phyloP scores from a whole-genome alignment of 345 rosid species.

The Geranium brycei region DNA sequence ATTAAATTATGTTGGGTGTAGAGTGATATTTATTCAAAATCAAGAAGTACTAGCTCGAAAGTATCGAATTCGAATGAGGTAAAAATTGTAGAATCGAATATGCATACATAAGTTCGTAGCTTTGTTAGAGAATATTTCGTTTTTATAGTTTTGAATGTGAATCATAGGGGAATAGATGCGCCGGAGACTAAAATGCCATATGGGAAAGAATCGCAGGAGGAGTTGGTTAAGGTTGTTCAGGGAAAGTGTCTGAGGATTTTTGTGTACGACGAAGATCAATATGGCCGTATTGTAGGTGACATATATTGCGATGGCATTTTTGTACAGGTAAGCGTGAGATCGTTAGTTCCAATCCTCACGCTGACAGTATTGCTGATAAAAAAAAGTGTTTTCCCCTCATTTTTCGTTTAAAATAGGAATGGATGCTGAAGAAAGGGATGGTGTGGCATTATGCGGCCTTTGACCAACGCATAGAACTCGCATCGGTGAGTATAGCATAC shows the following conservation, averaged over 20 bases:
- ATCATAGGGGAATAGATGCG: background rate
- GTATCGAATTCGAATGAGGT: background rate
- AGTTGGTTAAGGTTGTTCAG: background rate
- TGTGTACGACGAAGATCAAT: background rate
- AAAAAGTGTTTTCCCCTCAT: background rate
- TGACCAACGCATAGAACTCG: constrained; percentile 1
- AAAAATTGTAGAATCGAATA: background rate
- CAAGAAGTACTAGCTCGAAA: background rate
- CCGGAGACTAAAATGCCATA: constrained; percentile 1
- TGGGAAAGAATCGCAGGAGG: background rate
- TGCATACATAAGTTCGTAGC: background rate
- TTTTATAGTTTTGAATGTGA: background rate
- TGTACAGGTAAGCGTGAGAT: background rate
- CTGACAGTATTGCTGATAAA: too few relatives aligned
- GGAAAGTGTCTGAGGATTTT: background rate
- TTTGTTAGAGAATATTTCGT: background rate
- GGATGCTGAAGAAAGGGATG: constrained; percentile 4
- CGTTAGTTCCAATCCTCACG: background rate
- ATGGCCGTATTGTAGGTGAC: background rate
- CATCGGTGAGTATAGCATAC: background rate
- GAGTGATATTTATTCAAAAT: background rate
- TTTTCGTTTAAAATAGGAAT: background rate
- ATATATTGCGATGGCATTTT: background rate
- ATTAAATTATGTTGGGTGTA: too few relatives aligned
- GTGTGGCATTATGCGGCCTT: constrained; percentile 2